These are phyloP conservation scores for Suillus hirtellus DNA, from an alignment of 768 basidiomycete species.

Conservation along the genomic window DNA sequence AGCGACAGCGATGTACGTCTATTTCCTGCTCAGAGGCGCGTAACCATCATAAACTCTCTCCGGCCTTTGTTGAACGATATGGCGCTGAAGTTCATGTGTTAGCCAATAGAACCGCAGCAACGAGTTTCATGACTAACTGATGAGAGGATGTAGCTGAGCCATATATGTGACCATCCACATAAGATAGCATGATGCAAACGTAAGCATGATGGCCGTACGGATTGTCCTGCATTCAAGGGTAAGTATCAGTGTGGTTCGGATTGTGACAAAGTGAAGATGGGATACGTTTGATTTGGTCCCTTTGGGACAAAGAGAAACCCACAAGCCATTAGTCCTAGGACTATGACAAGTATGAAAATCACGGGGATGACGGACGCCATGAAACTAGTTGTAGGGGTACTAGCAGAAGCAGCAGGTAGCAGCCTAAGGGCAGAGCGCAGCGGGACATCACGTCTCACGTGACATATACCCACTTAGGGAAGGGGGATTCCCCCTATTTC, in stretches of 20 bases:
- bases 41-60: neutral
- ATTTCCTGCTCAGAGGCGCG: neutral
- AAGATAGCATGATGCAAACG: slow-evolving; percentile 85
- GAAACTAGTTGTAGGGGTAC: slow-evolving; percentile 5
- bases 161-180: slow-evolving; percentile 98
- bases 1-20: too few species aligned
- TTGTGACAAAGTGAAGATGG: neutral
- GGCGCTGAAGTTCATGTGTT: slow-evolving; percentile 20
- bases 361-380: slow-evolving; percentile 78
- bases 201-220: slow-evolving; percentile 77
- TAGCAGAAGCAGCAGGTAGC: neutral
- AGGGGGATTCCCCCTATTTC: too few species aligned
- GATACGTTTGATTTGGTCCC: slow-evolving; percentile 88
- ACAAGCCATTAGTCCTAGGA: slow-evolving; percentile 61
- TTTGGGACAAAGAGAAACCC: slow-evolving; percentile 77
- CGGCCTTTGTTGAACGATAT: slow-evolving; percentile 12
- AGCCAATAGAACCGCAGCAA: slow-evolving; percentile 5
- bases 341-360: slow-evolving; percentile 63
- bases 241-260: neutral
- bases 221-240: slow-evolving; percentile 57
- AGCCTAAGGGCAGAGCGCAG: neutral
- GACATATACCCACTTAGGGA: neutral
- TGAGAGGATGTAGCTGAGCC: slow-evolving; percentile 89
- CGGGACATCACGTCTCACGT: neutral
- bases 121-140: slow-evolving; percentile 52